Conservation (phyloP, 179 eudicot genomes). For the Beta lomatogona region DNA sequence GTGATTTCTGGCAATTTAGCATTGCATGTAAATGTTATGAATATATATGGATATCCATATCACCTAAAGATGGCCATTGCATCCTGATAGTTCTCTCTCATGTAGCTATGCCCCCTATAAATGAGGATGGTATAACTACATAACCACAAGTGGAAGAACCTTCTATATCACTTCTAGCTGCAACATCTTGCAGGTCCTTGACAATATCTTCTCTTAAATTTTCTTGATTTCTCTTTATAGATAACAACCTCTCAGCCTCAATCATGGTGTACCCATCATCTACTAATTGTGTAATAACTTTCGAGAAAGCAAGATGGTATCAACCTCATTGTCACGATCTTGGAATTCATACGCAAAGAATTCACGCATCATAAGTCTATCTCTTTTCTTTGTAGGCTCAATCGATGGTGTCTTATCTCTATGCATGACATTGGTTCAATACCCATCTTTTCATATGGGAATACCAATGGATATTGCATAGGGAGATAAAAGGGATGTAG, state of each 20-base stretch:
- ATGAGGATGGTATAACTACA: conserved; percentile 5
- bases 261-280: conserved; percentile 1
- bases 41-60: conserved; percentile 13
- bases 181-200: neutral
- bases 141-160: neutral
- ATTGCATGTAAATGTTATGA: conserved; percentile 22
- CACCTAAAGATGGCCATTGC: conserved; percentile 7
- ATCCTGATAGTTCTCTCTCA: conserved; percentile 15
- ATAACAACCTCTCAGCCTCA: neutral
- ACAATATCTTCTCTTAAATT: neutral
- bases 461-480: neutral
- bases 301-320: too few species aligned
- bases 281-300: neutral
- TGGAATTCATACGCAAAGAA: neutral
- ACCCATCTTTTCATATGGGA: conserved; percentile 1
- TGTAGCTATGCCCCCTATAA: neutral
- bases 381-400: neutral
- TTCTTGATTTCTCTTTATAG: neutral
- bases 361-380: neutral
- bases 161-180: neutral
- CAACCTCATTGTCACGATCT: too few species aligned
- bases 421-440: neutral
- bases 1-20: conserved; percentile 4
- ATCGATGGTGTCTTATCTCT: too few species aligned
- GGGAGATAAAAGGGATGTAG: neutral